These are phyloP conservation scores for Trichocladium antarcticum DNA, from an alignment of 495 filamentous ascomycete genomes.

Conservation along the genomic window DNA sequence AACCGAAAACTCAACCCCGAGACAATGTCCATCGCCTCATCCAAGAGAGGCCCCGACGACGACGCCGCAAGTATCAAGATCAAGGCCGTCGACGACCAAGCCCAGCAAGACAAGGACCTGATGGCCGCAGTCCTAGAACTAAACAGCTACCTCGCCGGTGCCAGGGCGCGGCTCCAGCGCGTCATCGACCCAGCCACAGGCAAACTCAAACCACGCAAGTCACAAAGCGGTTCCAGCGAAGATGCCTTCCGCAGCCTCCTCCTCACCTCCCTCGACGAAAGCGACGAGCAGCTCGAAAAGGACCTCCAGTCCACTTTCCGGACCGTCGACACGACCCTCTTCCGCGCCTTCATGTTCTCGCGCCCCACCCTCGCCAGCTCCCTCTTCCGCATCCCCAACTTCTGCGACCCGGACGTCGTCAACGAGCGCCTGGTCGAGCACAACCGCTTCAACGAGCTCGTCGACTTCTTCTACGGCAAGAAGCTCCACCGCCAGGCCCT, in stretches of 20 bases:
- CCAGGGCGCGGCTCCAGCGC: constrained; percentile 66
- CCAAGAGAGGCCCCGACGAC: constrained; percentile 37
- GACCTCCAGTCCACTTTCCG: constrained; percentile 63
- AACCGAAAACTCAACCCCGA: constrained; percentile 48
- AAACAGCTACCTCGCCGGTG: constrained; percentile 73
- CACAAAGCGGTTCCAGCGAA: constrained; percentile 43
- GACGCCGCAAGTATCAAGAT: constrained; percentile 38
- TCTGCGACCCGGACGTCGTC: constrained; percentile 91
- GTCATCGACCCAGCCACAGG: constrained; percentile 67
- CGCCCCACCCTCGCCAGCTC: constrained; percentile 74
- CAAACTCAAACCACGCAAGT: constrained; percentile 50
- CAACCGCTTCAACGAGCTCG: constrained; percentile 81
- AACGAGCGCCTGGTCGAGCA: constrained; percentile 83
- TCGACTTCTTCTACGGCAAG: constrained; percentile 95
- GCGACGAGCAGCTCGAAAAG: constrained; percentile 53
- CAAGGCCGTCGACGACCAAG: constrained; percentile 30
- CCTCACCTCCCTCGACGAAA: constrained; percentile 36
- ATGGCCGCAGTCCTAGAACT: constrained; percentile 69
- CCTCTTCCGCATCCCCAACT: constrained; percentile 92
- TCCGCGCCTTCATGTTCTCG: constrained; percentile 85
- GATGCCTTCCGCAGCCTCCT: constrained; percentile 42
- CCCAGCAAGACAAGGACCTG: constrained; percentile 69
- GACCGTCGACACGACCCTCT: constrained; percentile 85
- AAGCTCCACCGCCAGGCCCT: constrained; percentile 82
- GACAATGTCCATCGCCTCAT: constrained; percentile 55